Evolutionary conservation across 768 basidiomycete genomes (phyloP).

Genomic region (Floccularia luteovirens): DNA sequence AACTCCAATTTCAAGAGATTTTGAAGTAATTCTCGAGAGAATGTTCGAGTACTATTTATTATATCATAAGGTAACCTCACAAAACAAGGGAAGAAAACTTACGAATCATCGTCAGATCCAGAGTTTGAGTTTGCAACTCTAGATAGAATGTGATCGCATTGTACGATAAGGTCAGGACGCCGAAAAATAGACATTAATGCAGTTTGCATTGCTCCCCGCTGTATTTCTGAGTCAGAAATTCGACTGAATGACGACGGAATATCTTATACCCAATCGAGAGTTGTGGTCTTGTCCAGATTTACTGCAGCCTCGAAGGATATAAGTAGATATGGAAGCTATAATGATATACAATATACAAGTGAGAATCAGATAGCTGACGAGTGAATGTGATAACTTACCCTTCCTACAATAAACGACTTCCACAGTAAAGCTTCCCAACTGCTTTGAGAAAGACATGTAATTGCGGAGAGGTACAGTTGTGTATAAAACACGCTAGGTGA

Average conservation of each 20-base stretch:
- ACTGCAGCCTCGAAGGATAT: slow-evolving; percentile 46
- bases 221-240: slow-evolving; percentile 5
- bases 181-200: slow-evolving; percentile 42
- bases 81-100: slow-evolving; percentile 10
- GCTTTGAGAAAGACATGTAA: slow-evolving; percentile 55
- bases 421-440: slow-evolving; percentile 35
- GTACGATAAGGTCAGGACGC: slow-evolving; percentile 45
- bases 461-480: slow-evolving; percentile 56
- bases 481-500: slow-evolving; percentile 57
- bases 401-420: slow-evolving; percentile 65
- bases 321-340: slow-evolving; percentile 57
- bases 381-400: slow-evolving; percentile 43
- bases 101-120: slow-evolving; percentile 21
- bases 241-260: neutral
- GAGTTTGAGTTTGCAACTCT: slow-evolving; percentile 17
- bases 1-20: slow-evolving; percentile 47
- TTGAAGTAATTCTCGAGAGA: slow-evolving; percentile 44
- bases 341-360: slow-evolving; percentile 1
- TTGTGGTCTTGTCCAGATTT: slow-evolving; percentile 41
- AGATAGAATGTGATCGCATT: slow-evolving; percentile 41
- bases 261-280: slow-evolving; percentile 50
- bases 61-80: no score
- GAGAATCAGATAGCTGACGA: slow-evolving; percentile 2
- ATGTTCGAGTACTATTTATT: slow-evolving; percentile 18
- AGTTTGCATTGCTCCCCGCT: slow-evolving; percentile 31